Base-by-base conservation (phyloP, 176 grass and related monocot species). In the Oryza glumipatula region DNA sequence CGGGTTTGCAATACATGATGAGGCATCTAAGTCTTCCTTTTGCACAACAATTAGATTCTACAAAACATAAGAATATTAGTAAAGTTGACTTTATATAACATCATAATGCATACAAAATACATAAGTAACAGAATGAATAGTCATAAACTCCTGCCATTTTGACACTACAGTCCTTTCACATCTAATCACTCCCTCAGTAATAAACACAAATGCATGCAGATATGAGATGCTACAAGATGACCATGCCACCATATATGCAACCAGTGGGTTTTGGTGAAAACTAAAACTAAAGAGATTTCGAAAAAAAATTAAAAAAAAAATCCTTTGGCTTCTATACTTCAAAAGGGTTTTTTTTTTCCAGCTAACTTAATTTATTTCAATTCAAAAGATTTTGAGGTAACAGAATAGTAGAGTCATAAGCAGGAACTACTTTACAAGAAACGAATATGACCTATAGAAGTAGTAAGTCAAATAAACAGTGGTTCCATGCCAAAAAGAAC, bases 1-100 rank as follows among this genome's bases (percentile, higher is more conserved):
- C 21, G 96, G 96, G 41, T 46, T 93, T 88, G 91, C 77, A 48
- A 96, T 88, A 85, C 91, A 99, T 19, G 96, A 92, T 6, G 96
- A 95, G 41, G 58, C 58, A 86, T 99, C 93, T 52, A 99, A 76
- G 77, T 92, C 94, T 83, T 93, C 96, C 69, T 80, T 94, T 86
- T 91, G 91, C 66, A 75, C 79, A 15, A 99, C 94, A 86, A 96
- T 80, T 70, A 99, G 82, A 70, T 68, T 91, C 96, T 99, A 75
- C 82, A 94, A 80, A 76, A 84, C 24, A 10, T 61, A 39, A 74
- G 49, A 73, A 0, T 30, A 78, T 67, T 5, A 83, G 19, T 24
- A 24, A 68, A 68, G 63, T 48, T 48, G n/a, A 68, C 21, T 36
- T 11, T 14, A 52, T 52, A 86, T 60, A 36, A 72, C 64, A 78